These are phyloP conservation scores for Metschnikowia noctiluminum DNA, from an alignment of 805 yeast genomes.

Conservation along the genomic window DNA sequence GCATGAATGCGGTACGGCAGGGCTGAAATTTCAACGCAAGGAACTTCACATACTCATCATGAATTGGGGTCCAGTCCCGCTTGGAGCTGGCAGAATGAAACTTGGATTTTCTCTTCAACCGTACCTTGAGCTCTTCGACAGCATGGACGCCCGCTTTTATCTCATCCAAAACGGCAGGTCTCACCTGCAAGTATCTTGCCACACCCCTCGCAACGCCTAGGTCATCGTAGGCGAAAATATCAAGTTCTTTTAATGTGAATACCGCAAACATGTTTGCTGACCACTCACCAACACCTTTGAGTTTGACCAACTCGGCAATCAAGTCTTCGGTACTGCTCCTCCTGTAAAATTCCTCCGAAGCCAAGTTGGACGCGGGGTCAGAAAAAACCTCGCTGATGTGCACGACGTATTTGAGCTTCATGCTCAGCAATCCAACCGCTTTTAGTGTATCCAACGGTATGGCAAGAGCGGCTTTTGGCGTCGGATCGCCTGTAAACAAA, in stretches of 20 bases:
- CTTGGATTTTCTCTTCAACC: slow-evolving; percentile 36
- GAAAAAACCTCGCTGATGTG: slow-evolving; percentile 53
- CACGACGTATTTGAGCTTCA: slow-evolving; percentile 62
- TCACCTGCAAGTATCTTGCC: slow-evolving; percentile 53
- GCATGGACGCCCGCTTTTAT: slow-evolving; percentile 35
- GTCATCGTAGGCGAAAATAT: slow-evolving; percentile 76
- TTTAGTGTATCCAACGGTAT: slow-evolving; percentile 49
- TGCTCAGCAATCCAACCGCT: slow-evolving; percentile 62
- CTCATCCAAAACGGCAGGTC: slow-evolving; percentile 48
- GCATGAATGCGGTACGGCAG: slow-evolving; percentile 63
- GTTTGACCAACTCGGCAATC: slow-evolving; percentile 43
- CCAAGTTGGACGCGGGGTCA: slow-evolving; percentile 31
- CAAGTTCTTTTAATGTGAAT: slow-evolving; percentile 62
- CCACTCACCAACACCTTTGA: slow-evolving; percentile 84
- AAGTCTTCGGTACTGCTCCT: slow-evolving; percentile 43
- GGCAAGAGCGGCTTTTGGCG: slow-evolving; percentile 45
- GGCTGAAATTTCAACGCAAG: slow-evolving; percentile 64
- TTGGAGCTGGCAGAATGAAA: slow-evolving; percentile 36
- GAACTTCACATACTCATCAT: slow-evolving; percentile 53
- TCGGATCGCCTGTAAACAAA: slow-evolving; percentile 42
- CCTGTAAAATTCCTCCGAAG: slow-evolving; percentile 35
- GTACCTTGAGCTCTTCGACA: slow-evolving; percentile 30
- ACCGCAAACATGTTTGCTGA: slow-evolving; percentile 82
- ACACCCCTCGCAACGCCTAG: slow-evolving; percentile 84
- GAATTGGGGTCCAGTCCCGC: slow-evolving; percentile 64